Conservation (phyloP, 129 eudicot species). For the Tanacetum coccineum region DNA sequence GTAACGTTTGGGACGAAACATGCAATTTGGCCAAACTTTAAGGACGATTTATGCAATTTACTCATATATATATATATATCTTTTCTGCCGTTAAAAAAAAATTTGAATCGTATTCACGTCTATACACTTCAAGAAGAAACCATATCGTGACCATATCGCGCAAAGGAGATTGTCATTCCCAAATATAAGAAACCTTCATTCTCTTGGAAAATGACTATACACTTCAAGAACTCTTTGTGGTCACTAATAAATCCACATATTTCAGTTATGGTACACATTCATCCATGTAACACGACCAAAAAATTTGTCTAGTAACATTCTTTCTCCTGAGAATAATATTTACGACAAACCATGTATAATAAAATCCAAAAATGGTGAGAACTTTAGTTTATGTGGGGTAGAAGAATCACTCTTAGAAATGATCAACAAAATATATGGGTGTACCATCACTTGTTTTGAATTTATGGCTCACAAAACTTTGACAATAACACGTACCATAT, state of each 20-base stretch:
- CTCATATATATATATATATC: too few species aligned
- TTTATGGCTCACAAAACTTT: constrained; percentile 36
- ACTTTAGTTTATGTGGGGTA: constrained; percentile 42
- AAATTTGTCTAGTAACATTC: background rate
- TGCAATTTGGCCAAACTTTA: too few species aligned
- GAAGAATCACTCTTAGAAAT: constrained; percentile 41
- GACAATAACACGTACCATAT: constrained; percentile 19
- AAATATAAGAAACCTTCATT: background rate
- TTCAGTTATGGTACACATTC: constrained; percentile 22
- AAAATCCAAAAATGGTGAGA: constrained; percentile 15
- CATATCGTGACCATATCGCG: too few species aligned
- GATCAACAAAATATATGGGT: constrained; percentile 16
- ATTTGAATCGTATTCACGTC: too few species aligned
- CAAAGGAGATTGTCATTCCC: too few species aligned
- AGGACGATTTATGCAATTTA: too few species aligned
- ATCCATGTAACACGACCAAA: constrained; percentile 19
- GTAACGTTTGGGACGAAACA: too few species aligned
- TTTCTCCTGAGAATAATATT: background rate
- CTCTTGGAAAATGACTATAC: constrained; percentile 22
- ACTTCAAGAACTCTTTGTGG: constrained; percentile 11
- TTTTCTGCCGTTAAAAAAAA: too few species aligned
- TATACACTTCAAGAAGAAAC: too few species aligned
- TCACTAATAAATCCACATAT: background rate
- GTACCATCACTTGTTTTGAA: constrained; percentile 23
- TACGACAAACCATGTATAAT: background rate